Percentiles rank a stretch among this genome's conserved stretches.
Evolutionary conservation across 768 basidiomycete species (phyloP).

Genomic region (Podaxis sp.): DNA sequence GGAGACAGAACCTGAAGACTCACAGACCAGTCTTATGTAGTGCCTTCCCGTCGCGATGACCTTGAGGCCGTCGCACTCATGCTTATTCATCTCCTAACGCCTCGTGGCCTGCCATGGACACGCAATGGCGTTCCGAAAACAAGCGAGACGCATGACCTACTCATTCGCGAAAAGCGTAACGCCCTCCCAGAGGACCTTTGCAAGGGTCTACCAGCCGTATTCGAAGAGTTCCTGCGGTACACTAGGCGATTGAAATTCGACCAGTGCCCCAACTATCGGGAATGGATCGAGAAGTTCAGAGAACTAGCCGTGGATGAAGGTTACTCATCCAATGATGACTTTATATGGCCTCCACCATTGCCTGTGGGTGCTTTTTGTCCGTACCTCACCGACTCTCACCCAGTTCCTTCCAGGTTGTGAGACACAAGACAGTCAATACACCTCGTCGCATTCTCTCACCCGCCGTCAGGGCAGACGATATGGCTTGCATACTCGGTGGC

Average conservation of each 20-base stretch:
- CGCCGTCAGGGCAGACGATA: slow-evolving; percentile 37
- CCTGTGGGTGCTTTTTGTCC: slow-evolving; percentile 23
- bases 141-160: slow-evolving; percentile 55
- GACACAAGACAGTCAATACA: slow-evolving; percentile 34
- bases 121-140: slow-evolving; percentile 79
- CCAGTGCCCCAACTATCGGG: slow-evolving; percentile 66
- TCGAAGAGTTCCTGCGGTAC: slow-evolving; percentile 77
- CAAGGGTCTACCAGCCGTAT: slow-evolving; percentile 63
- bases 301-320: slow-evolving; percentile 62
- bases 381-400: slow-evolving; percentile 13
- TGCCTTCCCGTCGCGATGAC: slow-evolving; percentile 78
- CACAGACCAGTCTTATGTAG: slow-evolving; percentile 32
- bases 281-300: slow-evolving; percentile 66
- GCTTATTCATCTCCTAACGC: slow-evolving; percentile 79
- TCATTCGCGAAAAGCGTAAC: slow-evolving; percentile 63
- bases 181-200: slow-evolving; percentile 69
- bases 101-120: slow-evolving; percentile 75
- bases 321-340: slow-evolving; percentile 54
- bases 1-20: slow-evolving; percentile 9
- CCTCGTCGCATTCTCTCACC: slow-evolving; percentile 37
- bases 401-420: slow-evolving; percentile 17
- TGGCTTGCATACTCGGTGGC: slow-evolving; percentile 58
- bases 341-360: slow-evolving; percentile 73
- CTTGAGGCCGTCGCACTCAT: slow-evolving; percentile 76
- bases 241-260: slow-evolving; percentile 67